Evolutionary conservation across 164 flowering plant species (phyloP).

Genomic region (Vitis amurensis): DNA sequence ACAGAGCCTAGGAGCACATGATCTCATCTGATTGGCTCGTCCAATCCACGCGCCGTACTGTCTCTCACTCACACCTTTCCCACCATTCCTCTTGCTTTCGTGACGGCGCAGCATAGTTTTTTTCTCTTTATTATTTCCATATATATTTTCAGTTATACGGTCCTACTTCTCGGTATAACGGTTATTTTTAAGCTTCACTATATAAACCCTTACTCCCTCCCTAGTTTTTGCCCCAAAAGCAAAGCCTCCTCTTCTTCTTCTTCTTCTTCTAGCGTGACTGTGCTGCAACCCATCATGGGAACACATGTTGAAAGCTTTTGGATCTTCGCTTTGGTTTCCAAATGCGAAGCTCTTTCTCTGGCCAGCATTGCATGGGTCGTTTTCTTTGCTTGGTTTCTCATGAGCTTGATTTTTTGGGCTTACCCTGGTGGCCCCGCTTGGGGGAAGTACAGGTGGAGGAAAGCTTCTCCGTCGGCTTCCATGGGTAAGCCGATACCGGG

Average conservation of each 20-base stretch:
- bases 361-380: conserved; percentile 19
- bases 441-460: too few relatives aligned
- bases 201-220: conserved; percentile 11
- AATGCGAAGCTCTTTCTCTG: conserved; percentile 31
- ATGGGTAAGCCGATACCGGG: too few relatives aligned
- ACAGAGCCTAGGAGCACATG: neutral
- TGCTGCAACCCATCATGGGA: conserved; percentile 24
- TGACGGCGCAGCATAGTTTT: conserved; percentile 16
- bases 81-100: conserved; percentile 1
- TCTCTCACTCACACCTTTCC: neutral
- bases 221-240: conserved; percentile 5
- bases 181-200: conserved; percentile 2
- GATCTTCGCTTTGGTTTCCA: conserved; percentile 46
- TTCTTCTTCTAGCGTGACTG: neutral
- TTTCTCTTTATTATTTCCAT: neutral
- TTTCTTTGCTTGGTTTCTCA: conserved; percentile 24
- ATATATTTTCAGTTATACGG: conserved; percentile 4
- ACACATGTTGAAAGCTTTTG: conserved; percentile 43
- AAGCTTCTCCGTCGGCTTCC: too few relatives aligned
- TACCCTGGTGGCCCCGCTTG: conserved; percentile 52
- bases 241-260: conserved; percentile 5
- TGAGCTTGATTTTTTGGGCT: conserved; percentile 41
- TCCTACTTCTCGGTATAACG: conserved; percentile 1
- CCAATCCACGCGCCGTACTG: too few relatives aligned
- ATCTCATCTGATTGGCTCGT: conserved; percentile 2